Base-by-base conservation (phyloP, 2,329 filamentous ascomycete genomes). In the Paecilomyces formosus region DNA sequence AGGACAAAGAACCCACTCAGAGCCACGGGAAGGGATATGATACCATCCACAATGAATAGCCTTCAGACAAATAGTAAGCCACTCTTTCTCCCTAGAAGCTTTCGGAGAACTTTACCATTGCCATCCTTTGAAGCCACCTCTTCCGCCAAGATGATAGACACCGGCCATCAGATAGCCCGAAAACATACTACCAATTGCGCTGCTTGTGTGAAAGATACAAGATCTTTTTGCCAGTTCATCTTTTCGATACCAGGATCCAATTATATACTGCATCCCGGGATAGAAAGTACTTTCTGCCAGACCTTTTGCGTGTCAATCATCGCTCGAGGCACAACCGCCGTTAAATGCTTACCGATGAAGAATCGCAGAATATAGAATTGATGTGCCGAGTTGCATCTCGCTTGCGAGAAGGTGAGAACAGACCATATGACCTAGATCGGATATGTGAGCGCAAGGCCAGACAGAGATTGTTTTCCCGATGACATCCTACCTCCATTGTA, bases 161-260 rank as follows among this genome's bases (percentile, higher is more conserved):
- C 72, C 80, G 0, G 81, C 76, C 78, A 82, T 82, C 7, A 85
- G 66, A 60, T 83, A 85, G 0, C 82, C 83, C 0, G 72, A 75
- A 58, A 76, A 73, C 74, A 76, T 76, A 51, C 63, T 71, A 0
- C 68, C 74, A 53, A 81, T 74, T 0, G 76, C 77, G 12, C 73
- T 75, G 54, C 74, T 77, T 0, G 77, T 78, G 57, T 81, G 79
- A 64, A 82, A 82, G 9, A 83, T 81, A 55, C 78, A 81, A 1
- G 78, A 77, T 13, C 81, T 69, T 60, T 82, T 82, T 0, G 79
- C 79, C 0, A 82, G 71, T 60, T 83, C 81, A 49, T 78, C 74
- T 55, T 73, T 72, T 5, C 78, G 72, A 61, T 82, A 82, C 80
- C 80, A 82, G 0, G 73, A 77, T 1, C 80, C 80, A 21, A 82